phyloP scores from a whole-genome alignment of 768 basidiomycete genomes.

The Fomitopsis serialis region DNA sequence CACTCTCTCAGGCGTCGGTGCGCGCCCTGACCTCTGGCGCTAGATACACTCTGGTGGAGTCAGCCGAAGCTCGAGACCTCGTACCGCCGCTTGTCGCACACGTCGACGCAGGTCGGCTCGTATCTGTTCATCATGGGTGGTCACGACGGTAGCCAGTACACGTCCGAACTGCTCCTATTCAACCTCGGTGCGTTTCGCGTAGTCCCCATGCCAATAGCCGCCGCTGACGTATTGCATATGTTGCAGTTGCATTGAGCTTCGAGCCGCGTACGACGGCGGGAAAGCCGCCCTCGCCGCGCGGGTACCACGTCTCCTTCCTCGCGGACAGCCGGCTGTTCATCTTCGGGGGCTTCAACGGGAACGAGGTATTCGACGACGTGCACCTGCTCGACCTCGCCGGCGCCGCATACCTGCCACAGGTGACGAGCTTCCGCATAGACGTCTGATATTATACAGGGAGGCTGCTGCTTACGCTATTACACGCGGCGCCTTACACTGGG shows the following conservation, averaged over 20 bases:
- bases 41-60: conserved; percentile 31
- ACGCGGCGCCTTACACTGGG: too few relatives aligned
- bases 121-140: conserved; percentile 89
- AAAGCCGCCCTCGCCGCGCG: conserved; percentile 64
- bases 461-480: not conserved
- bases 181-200: conserved; percentile 75
- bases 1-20: not conserved
- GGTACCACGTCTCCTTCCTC: conserved; percentile 79
- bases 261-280: conserved; percentile 70
- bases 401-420: conserved; percentile 82
- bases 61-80: conserved; percentile 35
- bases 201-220: not conserved
- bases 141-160: conserved; percentile 76
- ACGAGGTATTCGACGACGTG: conserved; percentile 79
- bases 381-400: conserved; percentile 82
- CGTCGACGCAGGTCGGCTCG: conserved; percentile 85
- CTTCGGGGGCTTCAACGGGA: conserved; percentile 87
- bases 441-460: conserved; percentile 14
- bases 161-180: conserved; percentile 70
- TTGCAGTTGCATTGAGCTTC: conserved; percentile 75
- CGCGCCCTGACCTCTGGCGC: conserved; percentile 20
- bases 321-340: conserved; percentile 83
- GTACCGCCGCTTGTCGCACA: conserved; percentile 74
- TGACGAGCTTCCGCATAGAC: conserved; percentile 27
- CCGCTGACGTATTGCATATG: not conserved